Percentiles rank a stretch among this genome's conserved stretches.
phyloP scores from a whole-genome alignment of 805 yeast genomes.

The Metschnikowia reukaufii region DNA sequence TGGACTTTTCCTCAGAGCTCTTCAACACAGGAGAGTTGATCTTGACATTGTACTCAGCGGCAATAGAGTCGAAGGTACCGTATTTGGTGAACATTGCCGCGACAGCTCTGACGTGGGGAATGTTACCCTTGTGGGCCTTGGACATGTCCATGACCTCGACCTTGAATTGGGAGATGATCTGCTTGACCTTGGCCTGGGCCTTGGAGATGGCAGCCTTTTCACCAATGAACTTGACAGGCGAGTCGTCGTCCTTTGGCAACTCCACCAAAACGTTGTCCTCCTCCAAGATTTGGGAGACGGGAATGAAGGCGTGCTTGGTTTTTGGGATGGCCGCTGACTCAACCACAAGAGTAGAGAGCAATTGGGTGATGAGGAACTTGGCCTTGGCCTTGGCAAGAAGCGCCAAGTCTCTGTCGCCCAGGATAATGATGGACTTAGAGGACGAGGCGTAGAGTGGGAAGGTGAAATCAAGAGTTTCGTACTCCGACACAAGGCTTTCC shows the following conservation, averaged over 20 bases:
- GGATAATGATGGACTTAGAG: slow-evolving; percentile 44
- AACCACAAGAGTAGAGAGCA: slow-evolving; percentile 46
- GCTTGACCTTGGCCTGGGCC: slow-evolving; percentile 65
- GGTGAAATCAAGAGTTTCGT: slow-evolving; percentile 30
- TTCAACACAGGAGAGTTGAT: slow-evolving; percentile 40
- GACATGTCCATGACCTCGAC: slow-evolving; percentile 78
- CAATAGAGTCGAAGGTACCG: slow-evolving; percentile 46
- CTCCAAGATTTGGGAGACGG: slow-evolving; percentile 51
- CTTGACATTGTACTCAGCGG: slow-evolving; percentile 35
- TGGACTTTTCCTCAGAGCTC: slow-evolving; percentile 44
- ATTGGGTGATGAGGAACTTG: slow-evolving; percentile 42
- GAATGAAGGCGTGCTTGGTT: slow-evolving; percentile 67
- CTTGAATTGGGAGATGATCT: slow-evolving; percentile 55
- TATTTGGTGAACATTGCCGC: slow-evolving; percentile 63
- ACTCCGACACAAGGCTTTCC: slow-evolving; percentile 21
- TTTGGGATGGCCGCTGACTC: slow-evolving; percentile 66
- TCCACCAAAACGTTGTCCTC: slow-evolving; percentile 57
- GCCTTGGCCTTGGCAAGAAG: slow-evolving; percentile 54
- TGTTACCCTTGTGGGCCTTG: slow-evolving; percentile 81
- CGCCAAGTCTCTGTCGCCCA: slow-evolving; percentile 73
- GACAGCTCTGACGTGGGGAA: slow-evolving; percentile 72
- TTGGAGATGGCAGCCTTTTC: slow-evolving; percentile 50
- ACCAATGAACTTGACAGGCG: slow-evolving; percentile 63
- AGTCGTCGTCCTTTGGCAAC: slow-evolving; percentile 50
- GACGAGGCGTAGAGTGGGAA: slow-evolving; percentile 41